Evolutionary conservation across 2,329 filamentous ascomycete species (phyloP), one percentile per base, ranked within the genome.

Genomic region (Cercospora brassicicola): DNA sequence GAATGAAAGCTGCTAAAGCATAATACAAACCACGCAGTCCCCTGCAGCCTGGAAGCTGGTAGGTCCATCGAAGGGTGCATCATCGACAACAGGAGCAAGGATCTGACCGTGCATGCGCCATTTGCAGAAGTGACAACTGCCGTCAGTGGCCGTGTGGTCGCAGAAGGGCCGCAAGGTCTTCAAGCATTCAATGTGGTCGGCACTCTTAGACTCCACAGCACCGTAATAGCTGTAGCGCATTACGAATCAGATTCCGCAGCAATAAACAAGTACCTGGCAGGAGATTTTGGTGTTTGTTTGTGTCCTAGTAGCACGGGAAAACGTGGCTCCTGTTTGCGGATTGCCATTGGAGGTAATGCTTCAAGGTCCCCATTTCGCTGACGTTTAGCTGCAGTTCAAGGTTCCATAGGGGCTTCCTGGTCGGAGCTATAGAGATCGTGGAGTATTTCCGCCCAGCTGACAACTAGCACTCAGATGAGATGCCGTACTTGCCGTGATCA

Each of bases 341-440:
- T 30, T 55, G 36, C 56, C 45, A 65, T 68, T 65, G 66, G 66
- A 65, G 63, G 59, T 26, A 62, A 55, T n/a, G 26, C 18, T 26
- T 18, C 51, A 45, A 55, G 56, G 62, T 64, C n/a, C 62, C 30
- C 56, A 67, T 53, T 62, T 57, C 62, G 66, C 61, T 68, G 66
- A 68, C 66, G 66, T 68, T 57, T 62, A 65, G 66, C 66, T 64
- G 66, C 66, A 68, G 63, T 51, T 48, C 45, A 31, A 65, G 66
- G 31, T 62, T 61, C 42, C 42, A 59, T 48, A 20, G 45, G 48
- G 64, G 36, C 56, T 39, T 59, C 64, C 28, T 62, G 48, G 28
- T 20, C 28, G 15, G 55, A 59, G 55, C 55, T 59, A 42, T 42
- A 33, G 55, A 31, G 28, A 59, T 59, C 63, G 51, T 66, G 42